phyloP scores from a whole-genome alignment of 495 filamentous ascomycete species.

The Halenospora varia region DNA sequence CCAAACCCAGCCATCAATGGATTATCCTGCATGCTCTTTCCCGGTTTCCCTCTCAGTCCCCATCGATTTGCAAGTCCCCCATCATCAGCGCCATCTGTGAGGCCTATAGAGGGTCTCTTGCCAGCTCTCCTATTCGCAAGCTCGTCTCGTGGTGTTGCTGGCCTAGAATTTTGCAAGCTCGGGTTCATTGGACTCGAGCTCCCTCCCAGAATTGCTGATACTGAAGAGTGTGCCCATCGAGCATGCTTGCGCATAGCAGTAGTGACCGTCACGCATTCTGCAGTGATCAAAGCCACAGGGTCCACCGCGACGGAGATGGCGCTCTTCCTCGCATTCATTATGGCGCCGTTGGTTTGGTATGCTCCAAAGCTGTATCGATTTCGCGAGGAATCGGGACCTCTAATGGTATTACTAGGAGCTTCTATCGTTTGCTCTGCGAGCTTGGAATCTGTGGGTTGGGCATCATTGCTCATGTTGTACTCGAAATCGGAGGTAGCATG shows the following conservation, averaged over 20 bases:
- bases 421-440: conserved; percentile 7
- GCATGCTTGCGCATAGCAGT: conserved; percentile 98
- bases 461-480: conserved; percentile 18
- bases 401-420: conserved; percentile 4
- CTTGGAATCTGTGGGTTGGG: conserved; percentile 6
- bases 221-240: conserved; percentile 93
- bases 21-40: conserved; percentile 97
- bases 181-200: conserved; percentile 37
- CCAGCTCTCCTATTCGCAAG: conserved; percentile 11
- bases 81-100: conserved; percentile 36
- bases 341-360: conserved; percentile 5
- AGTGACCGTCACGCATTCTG: conserved; percentile 98
- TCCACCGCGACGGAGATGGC: conserved; percentile 76
- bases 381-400: conserved; percentile 5
- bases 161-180: conserved; percentile 24
- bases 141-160: conserved; percentile 26
- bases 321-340: conserved; percentile 5
- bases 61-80: conserved; percentile 51
- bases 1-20: conserved; percentile 95
- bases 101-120: conserved; percentile 49
- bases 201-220: conserved; percentile 91
- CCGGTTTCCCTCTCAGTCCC: conserved; percentile 94
- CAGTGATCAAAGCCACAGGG: conserved; percentile 90
- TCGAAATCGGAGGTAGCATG: conserved; percentile 6
- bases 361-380: conserved; percentile 1